A percentile compares a stretch with the other conserved stretches of the same genome.
phyloP scores from a whole-genome alignment of 352 stramenopile species.

The Aphanomyces invadans region DNA sequence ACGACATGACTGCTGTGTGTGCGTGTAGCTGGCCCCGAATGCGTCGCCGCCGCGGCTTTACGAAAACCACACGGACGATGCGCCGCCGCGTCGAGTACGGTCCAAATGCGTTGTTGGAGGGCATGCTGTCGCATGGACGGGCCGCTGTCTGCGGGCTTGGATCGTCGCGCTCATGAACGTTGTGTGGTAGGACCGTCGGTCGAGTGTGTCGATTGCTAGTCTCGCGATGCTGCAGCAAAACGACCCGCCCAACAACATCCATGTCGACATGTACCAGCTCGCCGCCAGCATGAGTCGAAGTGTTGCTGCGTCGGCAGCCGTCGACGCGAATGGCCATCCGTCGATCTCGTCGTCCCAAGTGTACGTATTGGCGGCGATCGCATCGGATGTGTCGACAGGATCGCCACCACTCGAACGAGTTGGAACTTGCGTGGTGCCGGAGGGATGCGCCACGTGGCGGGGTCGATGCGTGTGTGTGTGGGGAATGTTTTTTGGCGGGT shows the following conservation, averaged over 20 bases:
- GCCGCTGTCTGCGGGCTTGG: no score
- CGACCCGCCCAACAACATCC: constrained; percentile 60
- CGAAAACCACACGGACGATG: constrained; percentile 16
- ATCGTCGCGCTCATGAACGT: no score
- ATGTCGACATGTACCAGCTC: constrained; percentile 75
- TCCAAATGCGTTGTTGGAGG: no score
- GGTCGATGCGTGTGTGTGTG: no score
- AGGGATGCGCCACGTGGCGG: no score
- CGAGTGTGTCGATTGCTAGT: neutral
- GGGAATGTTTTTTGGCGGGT: neutral
- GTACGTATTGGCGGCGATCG: neutral
- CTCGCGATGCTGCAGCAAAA: constrained; percentile 22
- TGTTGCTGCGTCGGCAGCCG: constrained; percentile 28
- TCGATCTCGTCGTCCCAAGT: constrained; percentile 11
- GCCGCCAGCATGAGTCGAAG: constrained; percentile 66
- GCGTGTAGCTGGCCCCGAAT: constrained; percentile 11
- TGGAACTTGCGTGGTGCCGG: no score
- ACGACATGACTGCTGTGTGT: neutral
- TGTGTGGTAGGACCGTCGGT: neutral
- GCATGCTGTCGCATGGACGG: no score
- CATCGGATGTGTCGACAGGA: neutral
- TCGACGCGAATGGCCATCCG: neutral
- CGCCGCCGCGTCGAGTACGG: constrained; percentile 30
- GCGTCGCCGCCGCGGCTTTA: constrained; percentile 7
- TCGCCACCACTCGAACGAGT: neutral